Evolutionary conservation across 352 stramenopile species (phyloP).

Genomic region (Globisporangium abappressorium): DNA sequence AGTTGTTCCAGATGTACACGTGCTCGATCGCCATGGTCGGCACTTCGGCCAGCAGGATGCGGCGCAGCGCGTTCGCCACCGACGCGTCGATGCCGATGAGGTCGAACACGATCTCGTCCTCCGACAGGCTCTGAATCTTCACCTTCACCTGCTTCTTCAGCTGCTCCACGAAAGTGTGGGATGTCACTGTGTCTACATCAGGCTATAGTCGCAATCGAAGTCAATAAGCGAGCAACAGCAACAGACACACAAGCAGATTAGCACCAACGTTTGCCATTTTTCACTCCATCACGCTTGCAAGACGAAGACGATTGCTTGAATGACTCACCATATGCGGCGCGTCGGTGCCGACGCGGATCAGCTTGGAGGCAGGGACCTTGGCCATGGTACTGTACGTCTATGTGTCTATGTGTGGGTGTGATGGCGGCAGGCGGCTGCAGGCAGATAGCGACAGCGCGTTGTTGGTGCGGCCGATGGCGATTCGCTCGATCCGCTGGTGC

Average conservation of each 20-base stretch:
- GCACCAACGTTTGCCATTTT: background rate
- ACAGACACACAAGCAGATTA: background rate
- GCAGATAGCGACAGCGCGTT: background rate
- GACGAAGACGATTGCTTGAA: background rate
- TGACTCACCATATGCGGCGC: constrained; percentile 72
- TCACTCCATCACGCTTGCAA: background rate
- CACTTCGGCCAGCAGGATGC: constrained; percentile 90
- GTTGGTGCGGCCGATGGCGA: background rate
- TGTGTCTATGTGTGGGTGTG: background rate
- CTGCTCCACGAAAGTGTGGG: constrained; percentile 77
- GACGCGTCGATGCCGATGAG: constrained; percentile 90
- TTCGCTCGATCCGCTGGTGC: constrained; percentile 4
- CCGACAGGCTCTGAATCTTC: constrained; percentile 78
- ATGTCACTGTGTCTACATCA: constrained; percentile 67
- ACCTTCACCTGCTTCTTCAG: constrained; percentile 84
- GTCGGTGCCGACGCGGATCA: constrained; percentile 73
- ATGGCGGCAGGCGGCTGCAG: background rate
- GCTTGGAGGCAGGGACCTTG: constrained; percentile 61
- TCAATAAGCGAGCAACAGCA: background rate
- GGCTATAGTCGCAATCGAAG: constrained; percentile 29
- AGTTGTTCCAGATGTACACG: constrained; percentile 95
- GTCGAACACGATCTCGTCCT: constrained; percentile 92
- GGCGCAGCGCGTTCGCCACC: constrained; percentile 90
- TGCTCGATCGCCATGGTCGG: constrained; percentile 93
- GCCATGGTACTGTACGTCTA: constrained; percentile 32